A percentile compares a stretch with the other conserved stretches of the same genome.
phyloP scores from a whole-genome alignment of 2,329 filamentous ascomycete species.

The Fusarium pseudoanthophilum region DNA sequence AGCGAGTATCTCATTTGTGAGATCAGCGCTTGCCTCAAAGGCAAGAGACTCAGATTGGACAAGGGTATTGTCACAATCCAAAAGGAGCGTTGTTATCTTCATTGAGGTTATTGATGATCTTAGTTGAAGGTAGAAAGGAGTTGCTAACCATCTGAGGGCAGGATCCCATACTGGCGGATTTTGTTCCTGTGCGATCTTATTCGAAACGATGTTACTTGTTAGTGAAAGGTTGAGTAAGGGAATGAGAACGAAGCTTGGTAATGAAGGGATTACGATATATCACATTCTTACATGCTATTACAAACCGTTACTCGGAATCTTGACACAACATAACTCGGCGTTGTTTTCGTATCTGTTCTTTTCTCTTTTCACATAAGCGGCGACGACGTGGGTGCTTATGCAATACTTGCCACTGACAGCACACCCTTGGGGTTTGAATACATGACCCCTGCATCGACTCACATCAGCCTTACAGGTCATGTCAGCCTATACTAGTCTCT shows the following conservation, averaged over 20 bases:
- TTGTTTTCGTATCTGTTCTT: neutral
- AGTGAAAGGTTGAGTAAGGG: fast-evolving
- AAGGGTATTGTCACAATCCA: neutral
- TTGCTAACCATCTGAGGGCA: neutral
- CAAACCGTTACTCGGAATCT: neutral
- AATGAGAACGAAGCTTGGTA: neutral
- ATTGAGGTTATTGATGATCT: neutral
- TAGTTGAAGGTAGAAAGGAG: fast-evolving
- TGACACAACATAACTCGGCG: neutral
- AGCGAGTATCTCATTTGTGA: neutral
- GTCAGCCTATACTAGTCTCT: neutral
- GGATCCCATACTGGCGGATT: neutral
- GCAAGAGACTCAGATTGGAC: neutral
- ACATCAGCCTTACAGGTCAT: neutral
- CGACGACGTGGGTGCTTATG: neutral
- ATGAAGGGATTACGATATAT: neutral
- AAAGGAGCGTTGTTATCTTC: neutral
- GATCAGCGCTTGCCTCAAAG: neutral
- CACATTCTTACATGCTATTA: neutral
- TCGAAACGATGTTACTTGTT: neutral
- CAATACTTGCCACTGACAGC: neutral
- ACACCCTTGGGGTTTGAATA: neutral
- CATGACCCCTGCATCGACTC: neutral
- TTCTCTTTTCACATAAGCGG: neutral
- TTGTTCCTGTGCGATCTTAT: neutral